Base-by-base conservation (phyloP, 169 alveolate genomes). In the Cryptosporidium viatorum region DNA sequence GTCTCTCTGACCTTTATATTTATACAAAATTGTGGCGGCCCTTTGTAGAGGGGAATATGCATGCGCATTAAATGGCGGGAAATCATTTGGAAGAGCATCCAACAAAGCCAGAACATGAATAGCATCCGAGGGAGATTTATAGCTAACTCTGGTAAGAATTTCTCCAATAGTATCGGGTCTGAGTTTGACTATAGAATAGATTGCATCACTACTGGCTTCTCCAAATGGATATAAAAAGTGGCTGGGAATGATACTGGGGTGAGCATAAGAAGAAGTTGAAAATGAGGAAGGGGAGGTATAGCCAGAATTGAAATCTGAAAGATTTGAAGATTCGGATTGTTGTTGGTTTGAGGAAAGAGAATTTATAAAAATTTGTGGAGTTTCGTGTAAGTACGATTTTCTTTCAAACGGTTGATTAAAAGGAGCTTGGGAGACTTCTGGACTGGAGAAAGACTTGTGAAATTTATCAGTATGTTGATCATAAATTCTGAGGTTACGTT, bases 151-250 rank as follows among this genome's bases (percentile, higher is more conserved):
- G 23, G 60, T 65, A 3, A 80, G 52, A 18, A 80, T 67, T 39
- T 80, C 89, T n/a, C 89, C 89, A n/a, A 80, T 65, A 12, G 89
- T 80, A 5, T 80, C 89, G 0, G 89, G 89, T 29, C 89, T 60
- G n/a, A 80, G 89, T 18, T 80, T 52, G 26, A 65, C 89, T 6
- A 80, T 80, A 5, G 71, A 67, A 18, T 43, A 23, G 10, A 80
- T 80, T 3, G 59, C 58, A 31, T 80, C 89, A 16, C 41, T 26
- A 29, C 89, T 80, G 18, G 89, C 89, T 48, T 62, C 89, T 12
- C 89, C 89, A 48, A 80, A 80, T 9, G 89, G 89, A 65, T 62
- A 80, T 8, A 45, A 16, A 9, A 62, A 80, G 18, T 65, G 71
- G 71, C 50, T 37, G 18, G 71, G 71, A 51, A 37, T 65, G 51